Percentiles rank a stretch among this genome's conserved stretches.
Conservation (phyloP, 2,329 filamentous ascomycete genomes). For the Hypoxylon sp. region DNA sequence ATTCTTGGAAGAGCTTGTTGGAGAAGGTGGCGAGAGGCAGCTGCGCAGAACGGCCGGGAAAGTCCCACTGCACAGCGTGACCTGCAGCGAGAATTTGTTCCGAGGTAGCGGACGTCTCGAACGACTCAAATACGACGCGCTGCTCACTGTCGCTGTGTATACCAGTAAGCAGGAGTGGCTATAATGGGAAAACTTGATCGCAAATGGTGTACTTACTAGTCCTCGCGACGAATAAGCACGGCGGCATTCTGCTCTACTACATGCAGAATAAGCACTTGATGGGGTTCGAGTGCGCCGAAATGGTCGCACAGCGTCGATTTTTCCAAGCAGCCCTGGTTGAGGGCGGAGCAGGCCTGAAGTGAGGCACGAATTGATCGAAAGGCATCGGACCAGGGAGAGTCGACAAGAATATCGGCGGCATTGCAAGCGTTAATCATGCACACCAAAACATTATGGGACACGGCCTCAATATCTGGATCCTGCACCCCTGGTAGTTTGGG, state of each 20-base stretch:
- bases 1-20: slow-evolving; percentile 58
- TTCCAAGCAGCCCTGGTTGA: slow-evolving; percentile 44
- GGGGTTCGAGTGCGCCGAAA: slow-evolving; percentile 30
- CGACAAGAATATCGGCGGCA: slow-evolving; percentile 7
- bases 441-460: slow-evolving; percentile 47
- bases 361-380: slow-evolving; percentile 34
- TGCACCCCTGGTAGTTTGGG: slow-evolving; percentile 53
- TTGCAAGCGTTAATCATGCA: slow-evolving; percentile 43
- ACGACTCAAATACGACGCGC: slow-evolving; percentile 64
- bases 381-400: slow-evolving; percentile 32
- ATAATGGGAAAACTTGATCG: not conserved
- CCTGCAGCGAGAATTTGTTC: slow-evolving; percentile 61
- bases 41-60: slow-evolving; percentile 63
- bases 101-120: slow-evolving; percentile 65
- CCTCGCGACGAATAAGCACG: slow-evolving; percentile 41
- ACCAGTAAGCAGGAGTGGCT: slow-evolving; percentile 1
- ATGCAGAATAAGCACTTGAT: slow-evolving; percentile 42
- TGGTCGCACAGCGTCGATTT: slow-evolving; percentile 31
- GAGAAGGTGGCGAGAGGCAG: slow-evolving; percentile 55
- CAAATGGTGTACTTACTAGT: slow-evolving; percentile 33
- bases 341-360: slow-evolving; percentile 33
- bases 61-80: slow-evolving; percentile 64
- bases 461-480: slow-evolving; percentile 48
- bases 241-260: slow-evolving; percentile 47
- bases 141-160: slow-evolving; percentile 37